Base-by-base conservation (phyloP, 2,329 filamentous ascomycete genomes). In the Rhexocercosporidium sp. region DNA sequence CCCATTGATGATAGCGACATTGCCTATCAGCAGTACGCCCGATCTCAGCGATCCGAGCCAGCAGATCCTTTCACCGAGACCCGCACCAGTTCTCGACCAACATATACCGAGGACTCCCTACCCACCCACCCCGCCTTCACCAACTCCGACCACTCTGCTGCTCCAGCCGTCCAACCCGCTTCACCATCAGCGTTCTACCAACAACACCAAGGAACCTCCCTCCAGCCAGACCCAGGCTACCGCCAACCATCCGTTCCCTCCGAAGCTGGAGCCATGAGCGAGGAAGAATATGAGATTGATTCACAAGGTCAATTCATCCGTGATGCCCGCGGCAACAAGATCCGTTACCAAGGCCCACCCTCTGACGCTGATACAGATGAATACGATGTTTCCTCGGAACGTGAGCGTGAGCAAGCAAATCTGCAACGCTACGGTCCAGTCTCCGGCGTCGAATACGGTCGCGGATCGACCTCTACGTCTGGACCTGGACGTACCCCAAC, bases 211-310 rank as follows among this genome's bases (percentile, higher is more conserved):
- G 75, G 72, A 60, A 70, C 70, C 7, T 68, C 72, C 12, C 66
- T 73, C 31, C 72, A 73, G 59, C 71, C 70, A 39, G 83, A 84
- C 39, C 79, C 80, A 18, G 77, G 77, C 20, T 83, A 83, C 66
- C 81, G 25, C 51, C 53, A 79, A 25, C 77, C 65, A 78, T 78
- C 65, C 60, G 81, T 78, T 22, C 77, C 65, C 78, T 78, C 66
- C 66, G 90, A 92, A 77, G 16, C 59, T 20, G 84, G 83, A 71
- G 85, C 84, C 69, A 90, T 88, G 74, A 88, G 85, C 77, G 88
- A 90, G 79, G 91, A 91, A 78, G 91, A 94, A 78, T 94, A 92
- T 78, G 84, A 86, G 69, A 85, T 88, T 72, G 88, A 91, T 75
- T 82, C 83, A 37, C 80, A 86, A 64, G 88, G 88, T 69, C 84